phyloP scores from a whole-genome alignment of 2,329 filamentous ascomycete species.

The Tolypocladium tropicale region DNA sequence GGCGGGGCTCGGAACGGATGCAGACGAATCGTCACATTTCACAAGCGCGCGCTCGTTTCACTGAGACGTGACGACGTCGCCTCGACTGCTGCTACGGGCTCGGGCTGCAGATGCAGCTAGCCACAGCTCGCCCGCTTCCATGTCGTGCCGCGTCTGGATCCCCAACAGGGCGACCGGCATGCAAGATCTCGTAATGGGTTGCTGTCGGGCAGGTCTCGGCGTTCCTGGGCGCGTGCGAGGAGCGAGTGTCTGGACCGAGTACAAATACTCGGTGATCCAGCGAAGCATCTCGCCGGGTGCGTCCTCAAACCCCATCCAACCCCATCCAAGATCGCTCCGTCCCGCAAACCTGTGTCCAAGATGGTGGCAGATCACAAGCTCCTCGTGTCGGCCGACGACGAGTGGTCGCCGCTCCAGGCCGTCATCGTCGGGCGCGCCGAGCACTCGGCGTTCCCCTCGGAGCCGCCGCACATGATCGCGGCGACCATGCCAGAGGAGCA shows the following conservation, averaged over 20 bases:
- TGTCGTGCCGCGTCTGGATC: not conserved
- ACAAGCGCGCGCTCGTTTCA: not conserved
- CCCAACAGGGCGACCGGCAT: not conserved
- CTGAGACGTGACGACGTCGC: not conserved
- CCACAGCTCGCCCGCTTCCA: not conserved
- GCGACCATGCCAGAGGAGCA: slow-evolving; percentile 1
- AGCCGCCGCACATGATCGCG: not conserved
- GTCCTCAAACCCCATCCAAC: not conserved
- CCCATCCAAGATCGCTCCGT: not conserved
- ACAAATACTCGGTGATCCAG: not conserved
- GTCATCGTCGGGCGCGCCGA: slow-evolving; percentile 3
- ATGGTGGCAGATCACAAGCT: not conserved
- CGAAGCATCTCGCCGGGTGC: not conserved
- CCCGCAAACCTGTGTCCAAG: no score
- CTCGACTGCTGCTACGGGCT: not conserved
- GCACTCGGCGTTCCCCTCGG: slow-evolving; percentile 1
- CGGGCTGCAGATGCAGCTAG: not conserved
- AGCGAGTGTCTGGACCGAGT: not conserved
- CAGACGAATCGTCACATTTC: no score
- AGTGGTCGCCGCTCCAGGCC: slow-evolving; percentile 3
- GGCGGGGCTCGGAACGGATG: no score
- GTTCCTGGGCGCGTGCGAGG: not conserved
- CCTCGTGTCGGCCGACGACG: not conserved
- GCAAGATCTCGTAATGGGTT: not conserved
- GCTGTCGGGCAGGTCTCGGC: not conserved